A percentile compares a stretch with the other conserved stretches of the same genome.
Evolutionary conservation across 805 yeast genomes (phyloP).

Genomic region (Kazachstania africana): DNA sequence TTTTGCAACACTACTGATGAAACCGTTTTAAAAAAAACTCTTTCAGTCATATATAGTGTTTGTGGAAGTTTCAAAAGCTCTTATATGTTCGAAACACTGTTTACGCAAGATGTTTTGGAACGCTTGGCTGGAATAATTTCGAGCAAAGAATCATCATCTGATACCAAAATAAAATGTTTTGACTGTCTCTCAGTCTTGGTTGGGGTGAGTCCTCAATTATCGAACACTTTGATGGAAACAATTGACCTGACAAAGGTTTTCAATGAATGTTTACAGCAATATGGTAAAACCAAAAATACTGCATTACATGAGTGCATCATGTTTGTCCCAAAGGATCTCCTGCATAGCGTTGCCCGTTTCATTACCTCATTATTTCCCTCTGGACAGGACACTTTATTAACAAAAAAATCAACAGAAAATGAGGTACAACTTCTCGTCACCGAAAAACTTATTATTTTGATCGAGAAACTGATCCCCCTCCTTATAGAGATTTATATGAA

Average conservation of each 20-base stretch:
- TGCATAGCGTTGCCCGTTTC: slow-evolving; percentile 42
- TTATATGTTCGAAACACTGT: slow-evolving; percentile 13
- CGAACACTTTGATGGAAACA: slow-evolving; percentile 35
- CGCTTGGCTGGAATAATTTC: slow-evolving; percentile 23
- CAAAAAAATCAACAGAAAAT: slow-evolving; percentile 14
- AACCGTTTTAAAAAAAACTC: slow-evolving; percentile 10
- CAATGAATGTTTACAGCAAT: slow-evolving; percentile 38
- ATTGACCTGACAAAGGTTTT: slow-evolving; percentile 39
- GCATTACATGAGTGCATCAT: slow-evolving; percentile 59
- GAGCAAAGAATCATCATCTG: slow-evolving; percentile 20
- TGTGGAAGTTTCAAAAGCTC: slow-evolving; percentile 15
- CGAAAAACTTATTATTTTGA: slow-evolving; percentile 26
- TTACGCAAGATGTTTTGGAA: slow-evolving; percentile 23
- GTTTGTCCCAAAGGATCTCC: slow-evolving; percentile 59
- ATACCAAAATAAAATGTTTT: slow-evolving; percentile 24
- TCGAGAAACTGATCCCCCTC: slow-evolving; percentile 37
- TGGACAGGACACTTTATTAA: slow-evolving; percentile 17
- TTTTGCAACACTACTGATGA: slow-evolving; percentile 46
- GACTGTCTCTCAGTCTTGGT: slow-evolving; percentile 36
- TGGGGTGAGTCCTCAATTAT: slow-evolving; percentile 31
- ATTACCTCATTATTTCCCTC: slow-evolving; percentile 49
- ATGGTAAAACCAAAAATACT: slow-evolving; percentile 28
- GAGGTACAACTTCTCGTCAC: slow-evolving; percentile 9
- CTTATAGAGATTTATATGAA: slow-evolving; percentile 58
- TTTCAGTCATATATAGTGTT: slow-evolving; percentile 17